Base-by-base conservation (phyloP, 1,284 basidiomycete species). In the Fomes fomentarius region DNA sequence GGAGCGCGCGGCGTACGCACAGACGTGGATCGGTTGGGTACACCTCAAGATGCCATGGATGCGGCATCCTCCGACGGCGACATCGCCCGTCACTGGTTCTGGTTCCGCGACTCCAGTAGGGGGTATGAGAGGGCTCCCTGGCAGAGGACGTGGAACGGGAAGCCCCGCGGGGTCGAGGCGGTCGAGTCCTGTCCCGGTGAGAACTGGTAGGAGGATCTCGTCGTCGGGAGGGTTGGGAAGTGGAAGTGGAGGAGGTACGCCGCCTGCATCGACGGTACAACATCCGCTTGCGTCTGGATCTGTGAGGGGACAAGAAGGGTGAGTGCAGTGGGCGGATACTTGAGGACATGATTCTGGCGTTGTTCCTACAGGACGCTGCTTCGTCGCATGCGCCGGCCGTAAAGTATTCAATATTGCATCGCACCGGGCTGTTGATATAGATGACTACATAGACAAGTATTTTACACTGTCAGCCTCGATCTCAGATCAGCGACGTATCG, bases 21-120 rank as follows among this genome's bases (percentile, higher is more conserved):
- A 69, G 47, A 78, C 76, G 11, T 78, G 78, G 72, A 64, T 69
- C 35, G 76, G 77, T 47, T 75, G 75, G 76, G 33, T 76, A 19
- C 50, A 53, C 50, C 68, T 69, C 42, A 76, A 75, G 63, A 69
- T 78, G 62, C 77, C 75, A 50, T 78, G 71, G 69, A 52, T 60
- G 58, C 57, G 48, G 28, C 33, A 45, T 58, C 25, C 62, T 10
- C 60, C 35, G 50, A 52, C 28, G 22, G 55, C 52, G 34, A 52
- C 65, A 11, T 31, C 38, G 9, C 47, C 22, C 2, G 39, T 24
- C 9, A 37, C 56, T 6, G 28, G 62, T 33, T 52, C 54, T 15
- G 62, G 51, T 12, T 56, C 63, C 26, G 41, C 54, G 8, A 60
- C 61, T 12, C 49, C 47, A 15, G 52, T 69, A 58, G 52, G 63